Conservation (phyloP, 805 yeast species). For the Wickerhamomyces queroliae region DNA sequence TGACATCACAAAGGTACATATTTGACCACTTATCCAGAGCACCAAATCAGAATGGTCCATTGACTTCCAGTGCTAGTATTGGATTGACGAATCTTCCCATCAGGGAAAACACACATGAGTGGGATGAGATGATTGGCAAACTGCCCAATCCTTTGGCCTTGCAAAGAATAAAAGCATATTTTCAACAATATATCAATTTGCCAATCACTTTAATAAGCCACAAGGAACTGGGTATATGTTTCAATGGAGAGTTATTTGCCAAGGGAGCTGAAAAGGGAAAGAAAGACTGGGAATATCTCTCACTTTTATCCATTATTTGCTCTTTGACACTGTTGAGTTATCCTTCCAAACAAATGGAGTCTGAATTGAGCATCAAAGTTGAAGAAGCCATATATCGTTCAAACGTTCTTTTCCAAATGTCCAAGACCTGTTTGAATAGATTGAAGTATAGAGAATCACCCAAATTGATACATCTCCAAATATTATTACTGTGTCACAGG, state of each 20-base stretch:
- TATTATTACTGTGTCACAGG: slow-evolving; percentile 12
- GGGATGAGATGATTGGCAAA: not conserved
- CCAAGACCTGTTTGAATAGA: slow-evolving; percentile 11
- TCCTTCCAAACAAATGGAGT: slow-evolving; percentile 5
- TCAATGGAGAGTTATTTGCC: not conserved
- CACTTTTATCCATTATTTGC: slow-evolving; percentile 12
- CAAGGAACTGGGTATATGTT: not conserved
- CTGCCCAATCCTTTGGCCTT: not conserved
- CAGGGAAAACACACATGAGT: not conserved
- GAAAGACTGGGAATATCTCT: slow-evolving; percentile 13
- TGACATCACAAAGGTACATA: not conserved
- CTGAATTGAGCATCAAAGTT: slow-evolving; percentile 5
- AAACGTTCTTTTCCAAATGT: slow-evolving; percentile 9
- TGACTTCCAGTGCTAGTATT: slow-evolving; percentile 72
- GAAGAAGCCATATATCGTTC: slow-evolving; percentile 7
- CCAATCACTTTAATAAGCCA: not conserved
- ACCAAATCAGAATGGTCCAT: slow-evolving; percentile 31
- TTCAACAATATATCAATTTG: not conserved
- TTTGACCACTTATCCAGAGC: not conserved
- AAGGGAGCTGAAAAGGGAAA: not conserved
- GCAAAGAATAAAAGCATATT: not conserved
- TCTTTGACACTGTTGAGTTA: slow-evolving; percentile 12
- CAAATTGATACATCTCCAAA: slow-evolving; percentile 12
- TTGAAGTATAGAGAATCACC: slow-evolving; percentile 16
- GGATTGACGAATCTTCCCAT: slow-evolving; percentile 40